A percentile compares a stretch with the other conserved stretches of the same genome.
These are phyloP conservation scores for Phanerochaete carnosa DNA, from an alignment of 768 basidiomycete genomes.

Conservation along the genomic window DNA sequence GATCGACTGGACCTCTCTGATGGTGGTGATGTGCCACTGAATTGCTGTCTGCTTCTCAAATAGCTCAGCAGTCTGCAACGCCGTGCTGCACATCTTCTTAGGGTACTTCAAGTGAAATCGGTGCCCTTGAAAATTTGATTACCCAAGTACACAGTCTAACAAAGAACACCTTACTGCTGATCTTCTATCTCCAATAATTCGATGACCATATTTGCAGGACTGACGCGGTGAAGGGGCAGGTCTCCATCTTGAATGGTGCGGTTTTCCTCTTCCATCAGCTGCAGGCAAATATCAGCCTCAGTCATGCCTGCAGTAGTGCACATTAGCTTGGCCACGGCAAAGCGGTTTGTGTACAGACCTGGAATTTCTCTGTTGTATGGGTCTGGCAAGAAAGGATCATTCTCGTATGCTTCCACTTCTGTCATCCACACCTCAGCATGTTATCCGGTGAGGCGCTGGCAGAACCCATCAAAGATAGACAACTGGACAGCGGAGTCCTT, in stretches of 20 bases:
- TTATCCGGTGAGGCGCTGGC: background rate
- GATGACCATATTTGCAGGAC: background rate
- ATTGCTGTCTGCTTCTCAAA: background rate
- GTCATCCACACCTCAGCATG: slow-evolving; percentile 17
- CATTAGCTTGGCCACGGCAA: background rate
- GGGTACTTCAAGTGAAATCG: background rate
- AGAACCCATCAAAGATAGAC: background rate
- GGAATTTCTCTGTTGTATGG: slow-evolving; percentile 10
- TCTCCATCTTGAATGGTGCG: too few relatives aligned
- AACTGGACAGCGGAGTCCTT: background rate
- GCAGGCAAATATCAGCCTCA: slow-evolving; percentile 15
- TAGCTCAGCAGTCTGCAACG: background rate
- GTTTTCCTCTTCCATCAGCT: slow-evolving; percentile 21
- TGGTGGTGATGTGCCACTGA: background rate
- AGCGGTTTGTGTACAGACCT: background rate
- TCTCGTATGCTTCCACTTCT: slow-evolving; percentile 22
- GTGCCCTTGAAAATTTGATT: background rate
- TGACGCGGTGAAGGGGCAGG: background rate
- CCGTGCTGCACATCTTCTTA: background rate
- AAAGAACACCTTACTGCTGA: background rate
- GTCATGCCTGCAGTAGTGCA: slow-evolving; percentile 7
- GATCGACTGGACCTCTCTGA: slow-evolving; percentile 6
- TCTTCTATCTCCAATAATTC: background rate
- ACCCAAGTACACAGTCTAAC: background rate
- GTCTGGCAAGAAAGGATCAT: slow-evolving; percentile 16